A percentile compares a stretch with the other conserved stretches of the same genome.
Conservation (phyloP, 768 basidiomycete species). For the Trametes cubensis region DNA sequence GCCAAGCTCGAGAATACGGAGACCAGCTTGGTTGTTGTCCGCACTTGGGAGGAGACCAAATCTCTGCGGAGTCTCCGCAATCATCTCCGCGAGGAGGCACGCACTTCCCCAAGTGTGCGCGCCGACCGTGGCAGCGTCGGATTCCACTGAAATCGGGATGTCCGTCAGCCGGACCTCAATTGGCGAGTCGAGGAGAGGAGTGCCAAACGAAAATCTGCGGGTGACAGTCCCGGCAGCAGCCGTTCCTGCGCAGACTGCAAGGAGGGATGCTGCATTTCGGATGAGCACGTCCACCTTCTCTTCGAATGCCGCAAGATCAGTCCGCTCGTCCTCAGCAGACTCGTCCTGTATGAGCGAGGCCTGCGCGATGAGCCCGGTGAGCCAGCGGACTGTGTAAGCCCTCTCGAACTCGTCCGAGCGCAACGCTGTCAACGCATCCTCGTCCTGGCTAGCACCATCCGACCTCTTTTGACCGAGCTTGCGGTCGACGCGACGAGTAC, state of each 20-base stretch:
- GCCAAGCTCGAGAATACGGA: conserved; percentile 56
- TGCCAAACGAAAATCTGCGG: conserved; percentile 54
- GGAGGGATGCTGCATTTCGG: conserved; percentile 57
- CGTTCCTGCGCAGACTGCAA: conserved; percentile 67
- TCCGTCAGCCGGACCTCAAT: conserved; percentile 59
- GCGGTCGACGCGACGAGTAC: conserved; percentile 47
- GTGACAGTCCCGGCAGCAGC: conserved; percentile 61
- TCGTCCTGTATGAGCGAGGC: conserved; percentile 14
- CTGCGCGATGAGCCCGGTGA: conserved; percentile 58
- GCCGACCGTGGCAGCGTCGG: conserved; percentile 74
- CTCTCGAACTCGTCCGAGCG: conserved; percentile 71
- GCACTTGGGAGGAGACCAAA: conserved; percentile 45
- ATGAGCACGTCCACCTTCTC: conserved; percentile 37
- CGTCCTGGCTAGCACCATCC: background rate
- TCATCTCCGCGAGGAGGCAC: conserved; percentile 76
- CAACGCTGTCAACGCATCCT: conserved; percentile 35
- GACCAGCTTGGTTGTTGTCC: background rate
- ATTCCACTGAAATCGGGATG: conserved; percentile 61
- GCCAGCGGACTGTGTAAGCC: conserved; percentile 70
- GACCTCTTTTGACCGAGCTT: background rate
- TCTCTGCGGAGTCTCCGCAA: conserved; percentile 55
- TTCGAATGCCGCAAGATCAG: background rate
- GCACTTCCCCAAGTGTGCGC: conserved; percentile 91
- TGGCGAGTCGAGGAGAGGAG: conserved; percentile 8
- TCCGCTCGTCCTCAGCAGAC: background rate